Evolutionary conservation across 1,284 basidiomycete species (phyloP).

Genomic region (Malassezia restricta): DNA sequence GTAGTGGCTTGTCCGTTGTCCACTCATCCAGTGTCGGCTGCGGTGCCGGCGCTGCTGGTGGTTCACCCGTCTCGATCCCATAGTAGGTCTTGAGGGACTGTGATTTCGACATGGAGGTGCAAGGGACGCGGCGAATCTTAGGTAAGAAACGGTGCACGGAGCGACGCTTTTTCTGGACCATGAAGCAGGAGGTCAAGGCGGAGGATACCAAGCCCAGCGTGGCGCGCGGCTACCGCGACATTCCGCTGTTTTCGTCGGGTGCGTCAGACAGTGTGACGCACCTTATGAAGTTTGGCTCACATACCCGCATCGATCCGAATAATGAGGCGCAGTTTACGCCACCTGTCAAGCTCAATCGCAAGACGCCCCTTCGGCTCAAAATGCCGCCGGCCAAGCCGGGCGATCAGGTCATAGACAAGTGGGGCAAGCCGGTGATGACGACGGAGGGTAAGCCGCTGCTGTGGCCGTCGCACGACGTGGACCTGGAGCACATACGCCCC

Average conservation of each 20-base stretch:
- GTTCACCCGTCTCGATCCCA: not conserved
- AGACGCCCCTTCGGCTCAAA: conserved; percentile 41
- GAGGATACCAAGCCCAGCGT: conserved; percentile 17
- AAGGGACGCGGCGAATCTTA: not conserved
- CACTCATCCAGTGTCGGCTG: conserved; percentile 19
- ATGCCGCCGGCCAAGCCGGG: conserved; percentile 31
- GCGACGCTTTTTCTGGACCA: not conserved
- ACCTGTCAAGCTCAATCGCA: conserved; percentile 43
- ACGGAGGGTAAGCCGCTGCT: conserved; percentile 29
- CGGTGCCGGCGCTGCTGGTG: not conserved
- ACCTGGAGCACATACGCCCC: conserved; percentile 20
- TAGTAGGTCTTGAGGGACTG: not conserved
- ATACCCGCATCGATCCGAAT: conserved; percentile 35
- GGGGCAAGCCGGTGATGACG: conserved; percentile 29
- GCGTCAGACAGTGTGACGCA: conserved; percentile 27
- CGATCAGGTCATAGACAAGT: conserved; percentile 32
- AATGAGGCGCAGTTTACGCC: conserved; percentile 31
- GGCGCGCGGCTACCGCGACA: conserved; percentile 36
- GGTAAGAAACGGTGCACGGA: not conserved
- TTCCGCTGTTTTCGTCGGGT: conserved; percentile 34
- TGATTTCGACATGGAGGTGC: conserved; percentile 7
- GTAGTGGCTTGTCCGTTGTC: conserved; percentile 19
- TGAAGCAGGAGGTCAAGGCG: conserved; percentile 14
- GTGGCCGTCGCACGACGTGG: conserved; percentile 27
- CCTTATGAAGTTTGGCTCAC: conserved; percentile 40